These are phyloP conservation scores for Populus trichocarpa DNA, from an alignment of 441 rosid species.

Conservation along the genomic window DNA sequence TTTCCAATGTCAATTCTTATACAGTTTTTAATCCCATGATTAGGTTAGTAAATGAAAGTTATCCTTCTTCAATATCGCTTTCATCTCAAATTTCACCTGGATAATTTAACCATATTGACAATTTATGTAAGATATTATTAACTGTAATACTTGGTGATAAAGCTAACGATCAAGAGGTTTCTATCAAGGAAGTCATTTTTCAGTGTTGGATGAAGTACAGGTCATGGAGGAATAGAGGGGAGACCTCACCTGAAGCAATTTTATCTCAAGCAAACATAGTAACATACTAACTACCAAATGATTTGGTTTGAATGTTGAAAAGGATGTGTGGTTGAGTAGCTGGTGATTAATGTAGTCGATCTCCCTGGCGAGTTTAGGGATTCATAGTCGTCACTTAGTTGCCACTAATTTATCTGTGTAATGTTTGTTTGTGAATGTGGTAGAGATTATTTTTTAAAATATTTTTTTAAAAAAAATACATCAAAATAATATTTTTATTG, in stretches of 20 bases:
- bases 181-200: background rate
- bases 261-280: background rate
- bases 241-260: background rate
- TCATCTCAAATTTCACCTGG: no score
- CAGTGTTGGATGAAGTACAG: background rate
- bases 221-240: background rate
- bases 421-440: accelerated
- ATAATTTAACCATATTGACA: background rate
- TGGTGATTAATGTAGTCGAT: background rate
- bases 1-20: no score
- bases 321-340: background rate
- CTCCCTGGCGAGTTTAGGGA: no score
- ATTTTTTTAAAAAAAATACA: accelerated
- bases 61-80: no score
- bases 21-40: no score
- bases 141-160: background rate
- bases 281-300: background rate
- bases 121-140: background rate
- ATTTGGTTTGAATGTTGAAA: background rate
- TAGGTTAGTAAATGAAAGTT: no score
- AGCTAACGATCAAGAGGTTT: background rate
- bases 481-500: background rate
- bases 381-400: no score
- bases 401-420: background rate
- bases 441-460: no score